Evolutionary conservation across 176 grass and related monocot species (phyloP).

Genomic region (Triticum timopheevii): DNA sequence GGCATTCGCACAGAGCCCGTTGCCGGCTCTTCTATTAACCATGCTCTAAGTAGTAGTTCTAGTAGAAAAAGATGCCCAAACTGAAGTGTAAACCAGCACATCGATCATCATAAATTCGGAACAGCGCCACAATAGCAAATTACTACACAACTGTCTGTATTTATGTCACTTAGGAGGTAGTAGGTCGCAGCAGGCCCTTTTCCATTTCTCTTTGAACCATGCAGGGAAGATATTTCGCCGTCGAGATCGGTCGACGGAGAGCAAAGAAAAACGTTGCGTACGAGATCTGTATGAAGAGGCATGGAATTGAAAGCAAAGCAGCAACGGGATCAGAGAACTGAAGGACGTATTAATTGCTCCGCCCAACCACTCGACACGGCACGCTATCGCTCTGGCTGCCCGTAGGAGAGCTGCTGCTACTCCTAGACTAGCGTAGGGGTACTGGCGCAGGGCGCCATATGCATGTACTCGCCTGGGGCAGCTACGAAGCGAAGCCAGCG

Average conservation of each 20-base stretch:
- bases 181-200: slow-evolving; percentile 10
- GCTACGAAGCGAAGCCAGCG: slow-evolving; percentile 14
- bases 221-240: not conserved
- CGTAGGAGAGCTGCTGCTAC: not conserved
- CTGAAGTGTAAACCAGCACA: not conserved
- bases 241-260: not conserved
- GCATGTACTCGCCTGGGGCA: not conserved
- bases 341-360: slow-evolving; percentile 24
- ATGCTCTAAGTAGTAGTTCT: too few relatives aligned
- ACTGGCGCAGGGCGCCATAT: not conserved
- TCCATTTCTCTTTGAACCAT: not conserved
- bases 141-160: slow-evolving; percentile 37
- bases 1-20: too few relatives aligned
- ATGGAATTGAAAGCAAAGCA: not conserved
- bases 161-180: slow-evolving; percentile 28
- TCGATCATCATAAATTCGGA: slow-evolving; percentile 35
- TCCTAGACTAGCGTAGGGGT: too few relatives aligned
- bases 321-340: not conserved
- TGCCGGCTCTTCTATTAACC: too few relatives aligned
- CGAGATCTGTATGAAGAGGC: not conserved
- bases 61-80: not conserved
- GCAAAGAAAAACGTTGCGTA: not conserved
- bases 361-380: slow-evolving; percentile 9
- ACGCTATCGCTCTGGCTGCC: too few relatives aligned
- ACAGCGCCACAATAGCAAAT: slow-evolving; percentile 17